These are phyloP conservation scores for Tagetes erecta DNA, from an alignment of 129 eudicot genomes.

Conservation along the genomic window DNA sequence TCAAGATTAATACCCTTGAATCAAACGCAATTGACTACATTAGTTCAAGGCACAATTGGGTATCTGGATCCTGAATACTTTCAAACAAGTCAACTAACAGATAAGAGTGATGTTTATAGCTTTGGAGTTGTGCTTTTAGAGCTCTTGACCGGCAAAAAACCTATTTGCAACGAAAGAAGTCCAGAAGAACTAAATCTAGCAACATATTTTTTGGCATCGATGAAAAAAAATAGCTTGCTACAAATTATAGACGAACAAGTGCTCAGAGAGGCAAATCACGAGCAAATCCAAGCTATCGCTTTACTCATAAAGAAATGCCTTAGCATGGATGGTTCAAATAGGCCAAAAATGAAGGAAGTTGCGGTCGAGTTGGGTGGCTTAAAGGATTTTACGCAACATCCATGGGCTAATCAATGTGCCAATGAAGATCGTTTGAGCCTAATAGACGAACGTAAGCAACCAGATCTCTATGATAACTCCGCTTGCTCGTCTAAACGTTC, in stretches of 20 bases:
- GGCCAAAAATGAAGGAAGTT: constrained; percentile 2
- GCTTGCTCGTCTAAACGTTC: not conserved
- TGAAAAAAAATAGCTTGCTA: constrained; percentile 41
- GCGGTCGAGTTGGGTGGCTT: not conserved
- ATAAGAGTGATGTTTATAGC: too few species aligned
- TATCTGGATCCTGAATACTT: too few species aligned
- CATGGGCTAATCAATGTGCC: constrained; percentile 3
- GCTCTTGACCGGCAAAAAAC: constrained; percentile 21
- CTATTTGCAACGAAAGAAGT: constrained; percentile 38
- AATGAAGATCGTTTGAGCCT: not conserved
- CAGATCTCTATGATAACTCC: not conserved
- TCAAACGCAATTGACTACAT: constrained; percentile 44
- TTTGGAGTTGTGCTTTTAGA: too few species aligned
- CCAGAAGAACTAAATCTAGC: constrained; percentile 46
- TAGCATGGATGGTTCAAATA: not conserved
- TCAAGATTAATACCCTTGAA: constrained; percentile 48
- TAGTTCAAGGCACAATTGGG: constrained; percentile 44
- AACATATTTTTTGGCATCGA: constrained; percentile 37
- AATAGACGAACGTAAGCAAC: not conserved
- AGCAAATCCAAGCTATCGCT: constrained; percentile 44
- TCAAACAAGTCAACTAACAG: too few species aligned
- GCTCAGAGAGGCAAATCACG: constrained; percentile 35
- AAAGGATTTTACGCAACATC: not conserved
- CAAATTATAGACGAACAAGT: constrained; percentile 39
- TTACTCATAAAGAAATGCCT: constrained; percentile 11